Evolutionary conservation across 345 rosid species (phyloP).

Genomic region (Angophora floribunda): DNA sequence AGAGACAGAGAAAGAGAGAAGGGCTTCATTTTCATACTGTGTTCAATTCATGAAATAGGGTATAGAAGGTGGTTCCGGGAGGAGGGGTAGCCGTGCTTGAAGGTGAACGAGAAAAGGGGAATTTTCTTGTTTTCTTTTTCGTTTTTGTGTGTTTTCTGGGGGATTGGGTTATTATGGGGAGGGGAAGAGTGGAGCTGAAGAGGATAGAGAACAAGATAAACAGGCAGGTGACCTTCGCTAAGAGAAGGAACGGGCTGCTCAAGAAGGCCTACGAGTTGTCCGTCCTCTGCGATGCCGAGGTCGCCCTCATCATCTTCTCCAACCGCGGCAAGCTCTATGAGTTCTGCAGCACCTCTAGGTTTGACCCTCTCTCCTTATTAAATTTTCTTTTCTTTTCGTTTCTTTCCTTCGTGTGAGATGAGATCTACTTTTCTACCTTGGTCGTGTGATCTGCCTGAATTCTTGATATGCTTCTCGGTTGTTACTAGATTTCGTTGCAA

Average conservation of each 20-base stretch:
- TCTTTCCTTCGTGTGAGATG: not conserved
- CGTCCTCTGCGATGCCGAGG: slow-evolving; percentile 94
- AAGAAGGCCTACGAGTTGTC: slow-evolving; percentile 98
- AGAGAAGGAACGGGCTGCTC: slow-evolving; percentile 89
- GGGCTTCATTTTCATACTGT: not conserved
- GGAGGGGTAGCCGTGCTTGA: not conserved
- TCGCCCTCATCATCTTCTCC: slow-evolving; percentile 95
- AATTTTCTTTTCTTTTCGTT: not conserved
- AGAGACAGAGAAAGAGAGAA: not conserved
- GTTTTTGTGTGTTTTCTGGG: not conserved
- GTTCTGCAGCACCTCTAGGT: slow-evolving; percentile 83
- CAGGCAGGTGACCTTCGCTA: slow-evolving; percentile 98
- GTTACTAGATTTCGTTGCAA: not conserved
- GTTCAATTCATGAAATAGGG: not conserved
- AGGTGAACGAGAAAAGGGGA: not conserved
- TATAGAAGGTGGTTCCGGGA: not conserved
- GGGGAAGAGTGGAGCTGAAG: slow-evolving; percentile 98
- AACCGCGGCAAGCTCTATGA: slow-evolving; percentile 96
- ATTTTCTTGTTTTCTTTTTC: not conserved
- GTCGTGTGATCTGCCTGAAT: not conserved
- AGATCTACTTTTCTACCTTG: not conserved
- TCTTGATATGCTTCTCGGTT: not conserved
- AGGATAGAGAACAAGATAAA: slow-evolving; percentile 99
- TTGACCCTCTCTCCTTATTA: not conserved
- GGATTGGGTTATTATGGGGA: slow-evolving; percentile 44